Conservation (phyloP, 2,329 filamentous ascomycete genomes). For the Blastomyces percursus region DNA sequence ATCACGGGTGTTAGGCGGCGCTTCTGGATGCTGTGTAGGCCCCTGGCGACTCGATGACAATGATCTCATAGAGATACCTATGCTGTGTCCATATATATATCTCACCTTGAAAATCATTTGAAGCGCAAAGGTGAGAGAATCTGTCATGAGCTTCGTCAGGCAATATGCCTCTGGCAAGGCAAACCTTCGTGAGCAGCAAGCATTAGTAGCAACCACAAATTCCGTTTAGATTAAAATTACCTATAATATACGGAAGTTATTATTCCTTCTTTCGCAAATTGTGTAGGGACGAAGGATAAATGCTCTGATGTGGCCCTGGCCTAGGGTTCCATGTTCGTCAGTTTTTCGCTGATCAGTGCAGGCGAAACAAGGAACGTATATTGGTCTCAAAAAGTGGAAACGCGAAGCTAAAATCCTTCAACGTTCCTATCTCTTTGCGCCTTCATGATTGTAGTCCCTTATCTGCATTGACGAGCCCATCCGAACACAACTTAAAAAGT, state of each 20-base stretch:
- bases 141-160: neutral
- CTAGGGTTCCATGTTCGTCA: neutral
- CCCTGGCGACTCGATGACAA: neutral
- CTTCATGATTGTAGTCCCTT: neutral
- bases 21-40: neutral
- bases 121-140: neutral
- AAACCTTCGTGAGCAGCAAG: neutral
- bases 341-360: neutral
- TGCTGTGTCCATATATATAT: too few relatives aligned
- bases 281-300: neutral
- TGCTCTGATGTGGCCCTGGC: neutral
- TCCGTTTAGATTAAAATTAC: too few relatives aligned
- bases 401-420: neutral
- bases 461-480: neutral
- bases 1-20: neutral
- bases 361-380: neutral
- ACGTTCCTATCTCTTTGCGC: neutral
- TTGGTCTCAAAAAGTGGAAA: neutral
- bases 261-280: neutral
- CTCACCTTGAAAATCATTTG: too few relatives aligned
- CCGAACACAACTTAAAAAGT: neutral
- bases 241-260: neutral
- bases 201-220: too few relatives aligned
- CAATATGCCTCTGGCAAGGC: neutral
- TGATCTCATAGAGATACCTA: neutral